Conservation (phyloP, 2,329 filamentous ascomycete species). For the Cladosporium velox region DNA sequence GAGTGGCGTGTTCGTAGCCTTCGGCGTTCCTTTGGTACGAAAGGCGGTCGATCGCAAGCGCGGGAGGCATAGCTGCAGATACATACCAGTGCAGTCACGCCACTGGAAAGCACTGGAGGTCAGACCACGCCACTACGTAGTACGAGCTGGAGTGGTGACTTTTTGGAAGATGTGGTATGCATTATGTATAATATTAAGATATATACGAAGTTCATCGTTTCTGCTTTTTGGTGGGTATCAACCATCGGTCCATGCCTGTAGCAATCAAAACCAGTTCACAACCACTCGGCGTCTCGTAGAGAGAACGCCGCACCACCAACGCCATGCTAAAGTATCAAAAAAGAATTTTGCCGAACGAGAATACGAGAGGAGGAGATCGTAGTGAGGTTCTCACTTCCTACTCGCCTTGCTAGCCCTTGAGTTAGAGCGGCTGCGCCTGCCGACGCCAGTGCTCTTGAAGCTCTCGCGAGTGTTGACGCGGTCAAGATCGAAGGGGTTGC, state of each 20-base stretch:
- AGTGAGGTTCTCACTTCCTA: not conserved
- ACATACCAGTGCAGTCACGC: not conserved
- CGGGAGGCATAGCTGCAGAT: not conserved
- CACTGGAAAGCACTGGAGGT: not conserved
- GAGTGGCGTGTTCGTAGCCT: not conserved
- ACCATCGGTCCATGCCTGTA: not conserved
- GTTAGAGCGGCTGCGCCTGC: constrained; percentile 20
- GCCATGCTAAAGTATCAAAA: constrained; percentile 7
- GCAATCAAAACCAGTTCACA: not conserved
- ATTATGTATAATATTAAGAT: constrained; percentile 7
- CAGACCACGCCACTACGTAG: not conserved
- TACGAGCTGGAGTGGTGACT: not conserved
- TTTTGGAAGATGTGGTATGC: not conserved
- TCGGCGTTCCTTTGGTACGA: not conserved
- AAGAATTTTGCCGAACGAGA: not conserved
- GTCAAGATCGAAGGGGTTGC: constrained; percentile 52
- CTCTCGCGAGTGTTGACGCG: constrained; percentile 51
- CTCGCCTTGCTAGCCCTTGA: constrained; percentile 20
- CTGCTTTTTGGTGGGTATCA: not conserved
- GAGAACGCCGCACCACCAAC: not conserved
- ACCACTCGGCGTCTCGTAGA: constrained; percentile 4
- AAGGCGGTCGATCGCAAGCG: not conserved
- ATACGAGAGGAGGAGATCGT: not conserved
- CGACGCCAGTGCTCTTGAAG: constrained; percentile 34
- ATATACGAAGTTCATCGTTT: not conserved